Percentiles rank a stretch among this genome's conserved stretches.
phyloP scores from a whole-genome alignment of 2,329 filamentous ascomycete species.

The Aspergillus terreus region DNA sequence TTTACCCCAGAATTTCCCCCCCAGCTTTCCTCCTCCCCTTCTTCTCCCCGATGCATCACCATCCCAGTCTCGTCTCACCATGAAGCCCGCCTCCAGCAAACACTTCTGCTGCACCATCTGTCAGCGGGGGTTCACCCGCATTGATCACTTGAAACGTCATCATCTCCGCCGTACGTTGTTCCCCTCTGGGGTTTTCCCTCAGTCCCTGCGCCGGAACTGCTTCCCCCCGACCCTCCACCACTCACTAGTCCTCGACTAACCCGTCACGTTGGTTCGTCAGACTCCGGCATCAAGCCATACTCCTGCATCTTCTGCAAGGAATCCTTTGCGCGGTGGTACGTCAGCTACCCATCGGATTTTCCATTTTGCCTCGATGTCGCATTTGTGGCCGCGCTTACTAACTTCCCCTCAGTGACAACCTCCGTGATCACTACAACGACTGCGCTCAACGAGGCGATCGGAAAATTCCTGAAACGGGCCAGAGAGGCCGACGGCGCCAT shows the following conservation, averaged over 20 bases:
- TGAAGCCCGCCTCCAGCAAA: constrained; percentile 37
- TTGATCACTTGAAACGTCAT: constrained; percentile 48
- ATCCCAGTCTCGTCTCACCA: constrained; percentile 13
- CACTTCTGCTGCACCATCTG: constrained; percentile 44
- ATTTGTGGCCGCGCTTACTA: not conserved
- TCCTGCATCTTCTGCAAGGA: constrained; percentile 45
- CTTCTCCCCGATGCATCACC: constrained; percentile 24
- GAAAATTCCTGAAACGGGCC: constrained; percentile 43
- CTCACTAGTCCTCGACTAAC: constrained; percentile 6
- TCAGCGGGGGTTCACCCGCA: constrained; percentile 44
- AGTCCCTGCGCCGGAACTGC: constrained; percentile 1
- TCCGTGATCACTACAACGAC: constrained; percentile 44
- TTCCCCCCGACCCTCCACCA: not conserved
- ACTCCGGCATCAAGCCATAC: constrained; percentile 47
- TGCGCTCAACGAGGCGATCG: constrained; percentile 41
- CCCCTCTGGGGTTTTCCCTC: not conserved
- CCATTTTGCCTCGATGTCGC: constrained; percentile 2
- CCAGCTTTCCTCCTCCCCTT: not conserved
- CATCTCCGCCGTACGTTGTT: constrained; percentile 40
- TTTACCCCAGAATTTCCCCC: constrained; percentile 18
- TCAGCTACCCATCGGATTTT: constrained; percentile 1
- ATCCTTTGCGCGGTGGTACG: constrained; percentile 44
- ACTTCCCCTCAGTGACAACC: constrained; percentile 36
- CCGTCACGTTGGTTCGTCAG: constrained; percentile 23
- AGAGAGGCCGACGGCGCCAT: constrained; percentile 45